Base-by-base conservation (phyloP, 768 basidiomycete genomes). In the Hypholoma sublateritium region DNA sequence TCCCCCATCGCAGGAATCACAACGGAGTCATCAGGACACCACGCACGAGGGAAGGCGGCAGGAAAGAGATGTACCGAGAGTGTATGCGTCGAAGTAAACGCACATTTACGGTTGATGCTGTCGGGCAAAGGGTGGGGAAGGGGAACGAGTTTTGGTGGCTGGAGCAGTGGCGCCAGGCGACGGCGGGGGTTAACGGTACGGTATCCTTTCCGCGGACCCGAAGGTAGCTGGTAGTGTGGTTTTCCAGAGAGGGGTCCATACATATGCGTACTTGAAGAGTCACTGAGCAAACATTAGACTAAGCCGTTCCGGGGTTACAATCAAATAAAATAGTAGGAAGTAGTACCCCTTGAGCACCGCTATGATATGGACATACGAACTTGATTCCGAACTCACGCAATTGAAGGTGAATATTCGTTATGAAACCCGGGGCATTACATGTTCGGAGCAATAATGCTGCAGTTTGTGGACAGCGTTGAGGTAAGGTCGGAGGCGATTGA, bases 11-110 rank as follows among this genome's bases (percentile, higher is more conserved):
- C 17, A 4, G 68, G 66, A 16, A 67, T 52, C 12, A 50, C 52
- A 7, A 69, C 59, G 3, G 48, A 44, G 2, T 61, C 66, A 8
- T 46, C 56, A 12, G 68, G 34, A 1, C 66, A 57, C 4, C 61
- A 50, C 34, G 59, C 50, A 2, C 66, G 57, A 3, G 68, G 66
- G 34, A 61, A 66, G 1, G 68, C 68, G 3, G 68, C 65, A 1
- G 66, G 65, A 3, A 65, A 46, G n/a, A 66, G 42, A 35, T 69
- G 68, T 3, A 66, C 59, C 12, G 63, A 62, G 14, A 67, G 59
- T 13, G 63, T 60, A 49, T 67, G 66, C 5, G 66, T 67, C 1
- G 59, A 28, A 24, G 63, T 63, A 35, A 65, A 67, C 2, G 51
- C 54, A 17, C 46, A 52, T 59, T 50, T 62, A 4, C 65, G 58